Percentiles rank a stretch among this genome's conserved stretches.
phyloP scores from a whole-genome alignment of 2,329 filamentous ascomycete species.

The Microsporum canis region DNA sequence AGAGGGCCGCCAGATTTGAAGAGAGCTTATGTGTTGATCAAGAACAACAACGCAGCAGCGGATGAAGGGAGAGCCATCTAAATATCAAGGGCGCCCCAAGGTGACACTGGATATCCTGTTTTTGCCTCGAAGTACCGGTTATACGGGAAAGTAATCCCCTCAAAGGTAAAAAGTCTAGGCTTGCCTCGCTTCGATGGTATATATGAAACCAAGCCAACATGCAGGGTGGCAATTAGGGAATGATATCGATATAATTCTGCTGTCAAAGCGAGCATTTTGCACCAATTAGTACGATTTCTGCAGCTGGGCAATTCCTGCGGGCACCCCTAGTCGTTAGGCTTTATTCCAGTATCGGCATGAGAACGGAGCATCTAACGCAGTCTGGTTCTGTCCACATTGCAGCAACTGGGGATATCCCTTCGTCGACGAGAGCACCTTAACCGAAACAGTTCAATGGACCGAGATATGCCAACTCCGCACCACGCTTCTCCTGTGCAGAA shows the following conservation, averaged over 20 bases:
- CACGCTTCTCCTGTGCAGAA: not conserved
- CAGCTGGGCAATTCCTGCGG: not conserved
- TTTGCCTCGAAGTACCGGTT: not conserved
- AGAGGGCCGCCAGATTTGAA: not conserved
- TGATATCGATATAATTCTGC: not conserved
- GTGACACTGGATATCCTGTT: not conserved
- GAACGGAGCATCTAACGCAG: constrained; percentile 2
- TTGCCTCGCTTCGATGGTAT: not conserved
- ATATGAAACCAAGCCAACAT: not conserved
- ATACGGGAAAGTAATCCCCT: not conserved
- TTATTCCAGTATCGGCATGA: not conserved
- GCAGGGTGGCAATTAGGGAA: not conserved
- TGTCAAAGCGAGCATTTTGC: not conserved
- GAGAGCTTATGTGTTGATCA: not conserved
- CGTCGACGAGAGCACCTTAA: not conserved
- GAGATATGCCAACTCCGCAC: not conserved
- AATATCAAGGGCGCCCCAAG: not conserved
- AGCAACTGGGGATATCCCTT: constrained; percentile 1
- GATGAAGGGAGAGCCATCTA: constrained; percentile 1
- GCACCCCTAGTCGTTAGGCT: not conserved
- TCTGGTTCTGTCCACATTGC: not conserved
- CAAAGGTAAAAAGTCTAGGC: not conserved
- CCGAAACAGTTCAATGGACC: not conserved
- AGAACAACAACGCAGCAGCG: not conserved
- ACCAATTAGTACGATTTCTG: not conserved